These are phyloP conservation scores for Filobasidium uniguttulatum DNA, from an alignment of 1,284 basidiomycete genomes.

Conservation along the genomic window DNA sequence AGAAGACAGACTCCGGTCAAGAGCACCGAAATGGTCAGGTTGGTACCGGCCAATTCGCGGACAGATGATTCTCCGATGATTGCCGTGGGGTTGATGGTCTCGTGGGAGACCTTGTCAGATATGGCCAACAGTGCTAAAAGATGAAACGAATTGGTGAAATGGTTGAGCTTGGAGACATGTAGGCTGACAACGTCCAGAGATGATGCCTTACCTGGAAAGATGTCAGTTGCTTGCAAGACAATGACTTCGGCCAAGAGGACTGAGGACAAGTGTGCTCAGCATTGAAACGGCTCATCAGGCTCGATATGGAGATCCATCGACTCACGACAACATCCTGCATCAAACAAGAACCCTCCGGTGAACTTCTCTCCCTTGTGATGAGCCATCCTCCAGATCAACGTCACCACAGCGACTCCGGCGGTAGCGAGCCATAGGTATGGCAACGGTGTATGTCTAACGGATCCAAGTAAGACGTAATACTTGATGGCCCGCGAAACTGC, in stretches of 20 bases:
- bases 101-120: background rate
- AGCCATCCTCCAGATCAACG: constrained; percentile 8
- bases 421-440: constrained; percentile 6
- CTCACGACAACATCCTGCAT: constrained; percentile 11
- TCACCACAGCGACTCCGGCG: constrained; percentile 1
- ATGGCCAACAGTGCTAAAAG: background rate
- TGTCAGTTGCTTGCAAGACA: constrained; percentile 8
- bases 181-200: background rate
- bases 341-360: constrained; percentile 12
- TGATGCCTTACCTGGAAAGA: constrained; percentile 10
- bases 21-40: constrained; percentile 11
- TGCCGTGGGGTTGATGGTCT: background rate
- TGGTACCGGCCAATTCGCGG: constrained; percentile 8
- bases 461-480: constrained; percentile 9
- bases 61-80: constrained; percentile 2
- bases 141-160: background rate
- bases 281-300: background rate
- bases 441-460: background rate
- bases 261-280: background rate
- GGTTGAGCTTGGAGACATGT: background rate
- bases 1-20: constrained; percentile 14
- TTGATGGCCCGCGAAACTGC: constrained; percentile 4
- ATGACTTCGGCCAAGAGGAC: constrained; percentile 8
- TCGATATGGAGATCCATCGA: background rate
- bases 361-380: background rate